These are phyloP conservation scores for Alternaria dauci DNA, from an alignment of 2,329 filamentous ascomycete genomes.

Conservation along the genomic window DNA sequence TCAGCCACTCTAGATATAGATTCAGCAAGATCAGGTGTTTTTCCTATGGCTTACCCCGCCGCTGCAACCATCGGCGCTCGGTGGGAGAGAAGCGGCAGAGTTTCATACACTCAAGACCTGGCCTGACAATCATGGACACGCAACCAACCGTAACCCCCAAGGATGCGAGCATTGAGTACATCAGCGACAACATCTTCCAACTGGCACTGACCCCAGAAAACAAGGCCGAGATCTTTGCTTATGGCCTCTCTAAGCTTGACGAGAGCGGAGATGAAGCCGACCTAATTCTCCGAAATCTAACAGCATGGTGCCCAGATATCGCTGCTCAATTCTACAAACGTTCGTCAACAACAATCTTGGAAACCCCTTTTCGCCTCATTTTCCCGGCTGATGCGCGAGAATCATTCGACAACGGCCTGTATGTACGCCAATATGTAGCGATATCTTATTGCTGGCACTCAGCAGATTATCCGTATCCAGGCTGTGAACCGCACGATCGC, in stretches of 20 bases:
- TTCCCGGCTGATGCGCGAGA: slow-evolving; percentile 11
- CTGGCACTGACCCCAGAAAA: slow-evolving; percentile 17
- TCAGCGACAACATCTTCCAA: slow-evolving; percentile 17
- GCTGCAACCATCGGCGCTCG: neutral
- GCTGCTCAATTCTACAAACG: slow-evolving; percentile 14
- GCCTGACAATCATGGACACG: neutral
- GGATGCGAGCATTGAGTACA: slow-evolving; percentile 7
- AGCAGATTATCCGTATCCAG: slow-evolving; percentile 12
- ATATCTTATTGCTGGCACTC: slow-evolving; percentile 31
- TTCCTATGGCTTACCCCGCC: slow-evolving; percentile 1
- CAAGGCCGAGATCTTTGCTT: slow-evolving; percentile 21
- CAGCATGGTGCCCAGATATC: slow-evolving; percentile 13
- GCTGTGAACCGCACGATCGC: slow-evolving; percentile 14
- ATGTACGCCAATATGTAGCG: slow-evolving; percentile 26
- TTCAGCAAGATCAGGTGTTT: neutral
- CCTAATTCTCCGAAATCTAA: slow-evolving; percentile 13
- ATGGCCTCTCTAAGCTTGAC: slow-evolving; percentile 14
- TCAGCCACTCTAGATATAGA: neutral
- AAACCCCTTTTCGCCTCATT: slow-evolving; percentile 27
- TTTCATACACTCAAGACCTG: neutral
- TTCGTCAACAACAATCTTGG: slow-evolving; percentile 15
- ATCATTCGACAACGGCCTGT: slow-evolving; percentile 19
- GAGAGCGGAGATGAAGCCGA: slow-evolving; percentile 10
- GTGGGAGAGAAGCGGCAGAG: neutral
- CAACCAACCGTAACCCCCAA: neutral